Conservation (phyloP, 352 stramenopile species). For the Hyaloperonospora brassicae region DNA sequence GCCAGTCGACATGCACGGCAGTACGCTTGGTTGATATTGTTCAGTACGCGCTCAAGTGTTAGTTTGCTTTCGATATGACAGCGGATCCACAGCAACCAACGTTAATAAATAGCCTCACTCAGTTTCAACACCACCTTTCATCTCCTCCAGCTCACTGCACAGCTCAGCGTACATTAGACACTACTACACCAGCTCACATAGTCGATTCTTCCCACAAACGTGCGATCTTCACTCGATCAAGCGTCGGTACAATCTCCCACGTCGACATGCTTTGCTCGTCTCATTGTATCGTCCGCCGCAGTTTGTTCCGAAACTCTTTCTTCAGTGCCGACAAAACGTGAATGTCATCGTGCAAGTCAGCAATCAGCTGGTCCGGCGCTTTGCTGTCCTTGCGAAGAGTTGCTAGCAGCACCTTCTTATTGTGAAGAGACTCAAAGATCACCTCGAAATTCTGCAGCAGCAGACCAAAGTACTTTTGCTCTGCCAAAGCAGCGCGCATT, state of each 20-base stretch:
- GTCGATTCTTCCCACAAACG: not conserved
- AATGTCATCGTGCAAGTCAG: slow-evolving; percentile 73
- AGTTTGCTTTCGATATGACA: too few relatives aligned
- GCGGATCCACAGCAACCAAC: too few relatives aligned
- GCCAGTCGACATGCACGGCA: too few relatives aligned
- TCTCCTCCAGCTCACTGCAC: slow-evolving; percentile 6
- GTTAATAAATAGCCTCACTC: too few relatives aligned
- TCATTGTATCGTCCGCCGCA: slow-evolving; percentile 53
- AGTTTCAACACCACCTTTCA: too few relatives aligned
- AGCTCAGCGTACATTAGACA: slow-evolving; percentile 2
- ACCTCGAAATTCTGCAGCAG: slow-evolving; percentile 80
- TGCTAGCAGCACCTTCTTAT: slow-evolving; percentile 74
- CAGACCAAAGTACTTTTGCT: slow-evolving; percentile 77
- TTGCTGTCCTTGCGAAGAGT: slow-evolving; percentile 61
- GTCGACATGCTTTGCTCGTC: not conserved
- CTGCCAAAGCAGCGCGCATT: slow-evolving; percentile 48
- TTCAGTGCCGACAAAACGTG: slow-evolving; percentile 74
- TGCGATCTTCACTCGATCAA: not conserved
- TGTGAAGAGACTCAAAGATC: slow-evolving; percentile 78
- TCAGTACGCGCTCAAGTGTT: too few relatives aligned
- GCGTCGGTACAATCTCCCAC: slow-evolving; percentile 1
- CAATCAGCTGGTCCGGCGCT: slow-evolving; percentile 61
- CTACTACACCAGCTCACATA: not conserved
- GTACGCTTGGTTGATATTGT: too few relatives aligned
- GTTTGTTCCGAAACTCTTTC: slow-evolving; percentile 72